Percentiles rank a stretch among this genome's conserved stretches.
Evolutionary conservation across 805 yeast genomes (phyloP).

Genomic region (Candida andamanensis): DNA sequence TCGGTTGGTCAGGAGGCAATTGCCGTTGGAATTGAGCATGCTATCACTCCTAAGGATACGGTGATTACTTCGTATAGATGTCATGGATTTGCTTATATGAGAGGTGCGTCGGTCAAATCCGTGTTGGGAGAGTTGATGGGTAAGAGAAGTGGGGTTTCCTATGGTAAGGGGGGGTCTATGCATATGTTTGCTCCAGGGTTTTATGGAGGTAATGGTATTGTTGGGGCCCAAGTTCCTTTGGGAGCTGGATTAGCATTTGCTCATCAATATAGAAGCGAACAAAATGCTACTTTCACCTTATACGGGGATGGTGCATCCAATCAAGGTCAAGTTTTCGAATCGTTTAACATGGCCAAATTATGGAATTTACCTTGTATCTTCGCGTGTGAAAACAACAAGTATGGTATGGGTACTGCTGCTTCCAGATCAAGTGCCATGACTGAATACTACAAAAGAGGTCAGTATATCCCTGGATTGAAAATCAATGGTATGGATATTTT

Average conservation of each 20-base stretch:
- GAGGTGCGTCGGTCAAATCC: slow-evolving; percentile 88
- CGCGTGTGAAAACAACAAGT: slow-evolving; percentile 98
- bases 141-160: slow-evolving; percentile 88
- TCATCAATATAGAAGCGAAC: slow-evolving; percentile 84
- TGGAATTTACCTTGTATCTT: slow-evolving; percentile 95
- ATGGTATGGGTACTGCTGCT: slow-evolving; percentile 99
- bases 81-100: slow-evolving; percentile 96
- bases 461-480: slow-evolving; percentile 97
- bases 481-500: slow-evolving; percentile 98
- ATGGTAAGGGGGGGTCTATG: slow-evolving; percentile 99
- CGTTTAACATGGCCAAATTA: slow-evolving; percentile 98
- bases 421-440: slow-evolving; percentile 94
- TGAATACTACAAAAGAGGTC: slow-evolving; percentile 98
- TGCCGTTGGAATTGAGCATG: slow-evolving; percentile 97
- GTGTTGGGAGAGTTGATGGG: slow-evolving; percentile 97
- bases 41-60: slow-evolving; percentile 79
- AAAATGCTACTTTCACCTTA: slow-evolving; percentile 74
- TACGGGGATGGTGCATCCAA: slow-evolving; percentile 99
- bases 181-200: slow-evolving; percentile 95
- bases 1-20: slow-evolving; percentile 98
- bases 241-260: slow-evolving; percentile 99
- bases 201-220: slow-evolving; percentile 99
- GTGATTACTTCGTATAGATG: slow-evolving; percentile 97
- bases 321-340: slow-evolving; percentile 98
- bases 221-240: slow-evolving; percentile 98